These are phyloP conservation scores for Phytopythium helicoides DNA, from an alignment of 352 stramenopile genomes.

Conservation along the genomic window DNA sequence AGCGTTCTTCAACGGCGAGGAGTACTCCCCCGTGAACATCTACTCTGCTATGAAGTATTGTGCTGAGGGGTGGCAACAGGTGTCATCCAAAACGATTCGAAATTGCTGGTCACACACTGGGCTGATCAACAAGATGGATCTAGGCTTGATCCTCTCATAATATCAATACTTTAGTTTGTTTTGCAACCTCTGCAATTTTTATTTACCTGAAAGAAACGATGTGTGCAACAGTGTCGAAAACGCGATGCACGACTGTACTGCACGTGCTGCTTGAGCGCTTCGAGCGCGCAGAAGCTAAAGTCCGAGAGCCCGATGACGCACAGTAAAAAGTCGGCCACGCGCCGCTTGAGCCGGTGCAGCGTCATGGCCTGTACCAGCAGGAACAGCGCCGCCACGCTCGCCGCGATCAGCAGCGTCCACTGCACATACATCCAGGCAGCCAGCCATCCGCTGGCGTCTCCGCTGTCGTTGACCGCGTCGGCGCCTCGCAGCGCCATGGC, in stretches of 20 bases:
- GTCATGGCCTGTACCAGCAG: slow-evolving; percentile 55
- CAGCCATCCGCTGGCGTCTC: slow-evolving; percentile 15
- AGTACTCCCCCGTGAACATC: slow-evolving; percentile 6
- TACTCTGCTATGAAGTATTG: slow-evolving; percentile 11
- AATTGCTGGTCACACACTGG: slow-evolving; percentile 17
- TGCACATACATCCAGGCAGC: slow-evolving; percentile 51
- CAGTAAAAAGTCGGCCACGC: slow-evolving; percentile 65
- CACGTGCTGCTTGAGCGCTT: slow-evolving; percentile 44
- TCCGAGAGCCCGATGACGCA: slow-evolving; percentile 65
- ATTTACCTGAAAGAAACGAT: not conserved
- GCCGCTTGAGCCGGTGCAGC: slow-evolving; percentile 62
- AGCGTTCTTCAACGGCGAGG: slow-evolving; percentile 4
- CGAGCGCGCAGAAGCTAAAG: slow-evolving; percentile 43
- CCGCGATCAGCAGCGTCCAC: slow-evolving; percentile 41
- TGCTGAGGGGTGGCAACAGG: slow-evolving; percentile 6
- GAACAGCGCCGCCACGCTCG: slow-evolving; percentile 40
- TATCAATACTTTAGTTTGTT: slow-evolving; percentile 15
- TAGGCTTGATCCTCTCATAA: slow-evolving; percentile 9
- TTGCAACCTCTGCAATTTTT: not conserved
- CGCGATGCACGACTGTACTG: slow-evolving; percentile 1
- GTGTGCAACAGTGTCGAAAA: not conserved
- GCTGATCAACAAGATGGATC: slow-evolving; percentile 10
- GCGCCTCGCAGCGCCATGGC: not conserved
- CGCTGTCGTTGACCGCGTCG: not conserved
- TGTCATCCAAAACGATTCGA: slow-evolving; percentile 6